Base-by-base conservation (phyloP, 495 filamentous ascomycete genomes). In the Talaromyces liani region DNA sequence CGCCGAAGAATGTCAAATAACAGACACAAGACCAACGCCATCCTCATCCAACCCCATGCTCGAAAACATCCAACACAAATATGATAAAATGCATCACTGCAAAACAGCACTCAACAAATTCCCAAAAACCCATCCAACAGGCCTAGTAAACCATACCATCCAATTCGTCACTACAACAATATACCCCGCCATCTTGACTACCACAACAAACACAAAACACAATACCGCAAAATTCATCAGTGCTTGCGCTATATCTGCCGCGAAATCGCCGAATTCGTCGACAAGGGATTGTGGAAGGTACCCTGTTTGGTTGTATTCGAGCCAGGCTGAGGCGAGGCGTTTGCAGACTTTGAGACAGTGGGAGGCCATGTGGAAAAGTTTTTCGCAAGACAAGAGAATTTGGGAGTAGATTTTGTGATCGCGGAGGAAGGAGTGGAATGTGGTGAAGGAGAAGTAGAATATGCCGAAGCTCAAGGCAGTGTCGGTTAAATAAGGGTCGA, bases 81-180 rank as follows among this genome's bases (percentile, higher is more conserved):
- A 25, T 18, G 16, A 61, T 9, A 45, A 9, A 47, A 29, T 56
- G 12, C 57, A 18, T 65, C 47, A 68, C 53, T 58, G 29, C 36
- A 69, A 66, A 45, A 79, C 34, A 58, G 68, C 70, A 59, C 69
- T 69, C 18, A 69, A 71, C 24, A 78, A 41, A 27, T 66, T 63
- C 9, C 75, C 70, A 29, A 79, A 70, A 10, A 68, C 62, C 71
- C 73, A 77, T 0, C 67, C 72, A 69, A 80, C 73, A 6, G 78
- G 78, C 27, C 64, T 72, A 1, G 67, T 69, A 60, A 80, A 73
- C 78, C 78, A 80, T 6, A 77, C 51, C 18, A 80, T 67, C 78
- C 78, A 80, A 41, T 68, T 73, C 3, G 71, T 71, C 33, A 79
- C 66, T 20, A 78, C 67, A 34, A 77, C 66, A 29, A 77, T 61